These are phyloP conservation scores for Ochetophila trinervis DNA, from an alignment of 306 rosid species.

Conservation along the genomic window DNA sequence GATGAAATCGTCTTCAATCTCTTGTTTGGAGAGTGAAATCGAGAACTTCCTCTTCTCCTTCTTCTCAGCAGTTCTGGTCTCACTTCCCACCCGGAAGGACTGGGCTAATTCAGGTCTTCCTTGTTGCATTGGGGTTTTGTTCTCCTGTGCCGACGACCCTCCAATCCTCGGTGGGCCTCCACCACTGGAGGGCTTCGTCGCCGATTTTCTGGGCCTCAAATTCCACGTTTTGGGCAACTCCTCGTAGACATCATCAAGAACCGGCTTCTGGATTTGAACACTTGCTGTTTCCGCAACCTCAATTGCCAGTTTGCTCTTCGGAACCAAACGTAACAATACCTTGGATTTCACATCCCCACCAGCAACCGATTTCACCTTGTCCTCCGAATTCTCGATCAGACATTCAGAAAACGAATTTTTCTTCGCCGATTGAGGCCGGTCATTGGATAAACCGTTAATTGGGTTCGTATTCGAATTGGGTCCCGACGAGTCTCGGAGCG, in stretches of 20 bases:
- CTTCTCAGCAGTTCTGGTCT: background rate
- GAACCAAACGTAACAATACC: slow-evolving; percentile 1
- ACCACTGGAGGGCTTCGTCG: slow-evolving; percentile 11
- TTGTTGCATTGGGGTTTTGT: background rate
- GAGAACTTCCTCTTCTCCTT: slow-evolving; percentile 1
- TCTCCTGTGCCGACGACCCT: background rate
- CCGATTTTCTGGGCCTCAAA: slow-evolving; percentile 34
- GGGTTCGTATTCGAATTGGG: background rate
- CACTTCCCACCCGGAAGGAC: background rate
- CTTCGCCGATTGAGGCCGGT: background rate
- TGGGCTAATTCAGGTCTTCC: slow-evolving; percentile 4
- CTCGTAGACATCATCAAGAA: background rate
- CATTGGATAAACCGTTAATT: background rate
- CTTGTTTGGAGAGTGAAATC: slow-evolving; percentile 17
- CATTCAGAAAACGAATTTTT: background rate
- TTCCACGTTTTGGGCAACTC: slow-evolving; percentile 32
- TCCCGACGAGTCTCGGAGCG: background rate
- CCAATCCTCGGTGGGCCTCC: background rate
- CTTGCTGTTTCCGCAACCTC: background rate
- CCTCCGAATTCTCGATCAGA: background rate
- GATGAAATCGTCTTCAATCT: slow-evolving; percentile 39
- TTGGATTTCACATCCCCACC: slow-evolving; percentile 8
- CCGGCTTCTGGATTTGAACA: background rate
- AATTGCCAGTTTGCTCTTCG: background rate
- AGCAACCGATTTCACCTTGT: background rate